These are phyloP conservation scores for Henningerozyma blattae DNA, from an alignment of 805 yeast genomes.

Conservation along the genomic window DNA sequence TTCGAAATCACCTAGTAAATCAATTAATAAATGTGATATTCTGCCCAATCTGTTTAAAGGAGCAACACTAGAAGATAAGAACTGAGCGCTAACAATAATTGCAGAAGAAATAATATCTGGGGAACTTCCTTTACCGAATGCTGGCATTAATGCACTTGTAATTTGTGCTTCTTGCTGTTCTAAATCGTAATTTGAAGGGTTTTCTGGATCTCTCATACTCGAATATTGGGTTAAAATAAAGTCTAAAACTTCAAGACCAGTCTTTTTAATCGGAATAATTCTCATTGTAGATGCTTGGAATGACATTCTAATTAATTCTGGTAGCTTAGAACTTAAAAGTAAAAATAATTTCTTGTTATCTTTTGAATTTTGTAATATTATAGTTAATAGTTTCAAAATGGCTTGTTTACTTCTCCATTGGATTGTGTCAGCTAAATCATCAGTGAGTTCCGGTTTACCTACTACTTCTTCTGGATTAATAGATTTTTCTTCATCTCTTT, in stretches of 20 bases:
- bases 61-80: constrained; percentile 51
- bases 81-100: constrained; percentile 62
- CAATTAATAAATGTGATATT: constrained; percentile 51
- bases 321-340: constrained; percentile 27
- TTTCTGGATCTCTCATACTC: constrained; percentile 54
- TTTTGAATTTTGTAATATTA: constrained; percentile 4
- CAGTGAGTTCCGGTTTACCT: not conserved
- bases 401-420: constrained; percentile 32
- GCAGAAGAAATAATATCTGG: constrained; percentile 69
- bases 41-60: constrained; percentile 38
- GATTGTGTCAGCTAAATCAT: constrained; percentile 17
- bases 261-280: constrained; percentile 42
- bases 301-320: constrained; percentile 64
- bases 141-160: constrained; percentile 78
- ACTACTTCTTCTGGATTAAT: constrained; percentile 20
- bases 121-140: constrained; percentile 63
- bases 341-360: constrained; percentile 2
- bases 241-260: constrained; percentile 58
- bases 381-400: constrained; percentile 26
- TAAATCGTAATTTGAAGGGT: constrained; percentile 55
- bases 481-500: constrained; percentile 37
- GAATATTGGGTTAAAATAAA: constrained; percentile 51
- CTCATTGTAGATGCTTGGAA: constrained; percentile 73
- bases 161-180: constrained; percentile 95
- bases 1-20: constrained; percentile 47